Evolutionary conservation across 192 early-diverging fungal species (phyloP), one percentile per base, ranked within the genome.

Genomic region (Mortierella hygrophila): DNA sequence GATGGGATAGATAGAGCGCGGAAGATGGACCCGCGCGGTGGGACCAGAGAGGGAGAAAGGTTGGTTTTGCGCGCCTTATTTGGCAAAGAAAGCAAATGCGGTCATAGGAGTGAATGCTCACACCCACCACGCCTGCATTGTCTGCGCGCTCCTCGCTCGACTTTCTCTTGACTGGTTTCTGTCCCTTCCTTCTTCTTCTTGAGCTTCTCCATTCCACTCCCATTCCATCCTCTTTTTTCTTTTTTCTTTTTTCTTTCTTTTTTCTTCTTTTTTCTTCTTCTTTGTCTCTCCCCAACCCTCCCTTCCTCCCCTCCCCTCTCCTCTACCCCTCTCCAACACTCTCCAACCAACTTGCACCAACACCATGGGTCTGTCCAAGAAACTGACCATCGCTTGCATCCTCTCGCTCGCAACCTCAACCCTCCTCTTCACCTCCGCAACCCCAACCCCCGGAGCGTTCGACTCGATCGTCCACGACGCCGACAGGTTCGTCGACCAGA

Each of bases 401-500:
- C 78, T 85, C 54, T 85, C 83, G 78, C 78, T 85, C 37, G 83
- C 83, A 37, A 77, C 83, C 54, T 77, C 83, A 1, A 75, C 78
- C 44, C 60, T 85, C 70, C 83, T 85, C 78, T 76, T 76, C 38
- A 57, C 70, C 26, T 47, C 82, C 15, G 82, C 82, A 26, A 76
- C 18, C 37, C 74, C 80, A 26, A 32, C 68, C 3, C 81, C 81
- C 20, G 72, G 46, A 23, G 80, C 78, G 10, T 72, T 79, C 60
- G 70, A 85, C 70, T 85, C 83, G 20, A 23, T 85, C 16, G 29
- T 70, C 44, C 57, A 60, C 20, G 83, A 85, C 4, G 83, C 83
- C 40, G 78, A 85, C 55, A 74, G 78, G 52, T 85, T 85, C 29
- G 78, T 85, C 18, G 83, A 85, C 78, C 83, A 85, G 70, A 74